Evolutionary conservation across 2,329 filamentous ascomycete genomes (phyloP).

Genomic region (Cytospora schulzeri): DNA sequence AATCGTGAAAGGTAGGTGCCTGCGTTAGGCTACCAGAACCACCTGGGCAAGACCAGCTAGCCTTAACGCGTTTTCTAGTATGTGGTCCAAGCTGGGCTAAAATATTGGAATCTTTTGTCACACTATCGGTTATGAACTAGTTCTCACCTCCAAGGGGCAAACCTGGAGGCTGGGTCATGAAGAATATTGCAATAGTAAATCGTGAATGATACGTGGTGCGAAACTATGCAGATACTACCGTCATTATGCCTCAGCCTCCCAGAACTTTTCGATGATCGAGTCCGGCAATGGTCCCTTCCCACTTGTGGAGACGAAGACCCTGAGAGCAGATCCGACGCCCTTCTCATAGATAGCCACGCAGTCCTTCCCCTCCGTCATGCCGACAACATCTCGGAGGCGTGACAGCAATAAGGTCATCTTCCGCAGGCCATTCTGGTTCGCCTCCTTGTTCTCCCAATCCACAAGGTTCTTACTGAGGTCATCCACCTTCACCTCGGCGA

Average conservation of each 20-base stretch:
- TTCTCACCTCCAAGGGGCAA: no score
- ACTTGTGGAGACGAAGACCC: background rate
- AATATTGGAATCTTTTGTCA: background rate
- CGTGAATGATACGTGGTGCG: background rate
- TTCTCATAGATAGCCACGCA: constrained; percentile 11
- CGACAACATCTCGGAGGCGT: background rate
- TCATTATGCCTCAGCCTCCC: background rate
- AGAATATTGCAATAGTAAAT: no score
- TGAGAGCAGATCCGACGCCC: background rate
- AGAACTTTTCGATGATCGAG: constrained; percentile 1
- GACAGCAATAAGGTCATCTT: constrained; percentile 5
- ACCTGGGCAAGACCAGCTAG: no score
- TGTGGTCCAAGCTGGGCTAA: no score
- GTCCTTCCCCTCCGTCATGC: background rate
- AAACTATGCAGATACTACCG: background rate
- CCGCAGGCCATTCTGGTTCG: background rate
- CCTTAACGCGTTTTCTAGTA: no score
- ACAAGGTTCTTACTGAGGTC: constrained; percentile 3
- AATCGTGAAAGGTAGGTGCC: no score
- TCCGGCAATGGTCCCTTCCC: background rate
- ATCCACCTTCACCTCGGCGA: constrained; percentile 22
- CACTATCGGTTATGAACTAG: no score
- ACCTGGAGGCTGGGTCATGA: no score
- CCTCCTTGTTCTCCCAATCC: constrained; percentile 23
- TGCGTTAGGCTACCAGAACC: no score